Evolutionary conservation across 73 alveolate species (phyloP).

Genomic region (Tetrahymena borealis): DNA sequence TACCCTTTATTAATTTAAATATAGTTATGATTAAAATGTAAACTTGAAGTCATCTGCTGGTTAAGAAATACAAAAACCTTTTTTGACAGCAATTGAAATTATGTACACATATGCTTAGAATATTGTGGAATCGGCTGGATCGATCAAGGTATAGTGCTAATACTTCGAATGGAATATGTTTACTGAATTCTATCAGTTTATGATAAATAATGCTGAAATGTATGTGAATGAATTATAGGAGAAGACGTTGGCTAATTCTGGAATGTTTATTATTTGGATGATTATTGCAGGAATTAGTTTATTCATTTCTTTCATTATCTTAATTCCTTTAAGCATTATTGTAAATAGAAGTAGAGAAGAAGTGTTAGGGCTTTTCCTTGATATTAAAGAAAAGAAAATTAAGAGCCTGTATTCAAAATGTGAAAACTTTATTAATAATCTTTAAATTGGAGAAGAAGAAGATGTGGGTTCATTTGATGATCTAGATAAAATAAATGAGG

Average conservation of each 20-base stretch:
- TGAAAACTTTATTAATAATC: constrained; percentile 32
- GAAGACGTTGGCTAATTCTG: not conserved
- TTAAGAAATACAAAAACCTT: not conserved
- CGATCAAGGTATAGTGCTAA: not conserved
- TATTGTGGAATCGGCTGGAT: not conserved
- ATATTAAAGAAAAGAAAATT: constrained; percentile 33
- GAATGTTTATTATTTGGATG: not conserved
- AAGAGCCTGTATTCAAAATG: constrained; percentile 24
- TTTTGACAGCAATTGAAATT: not conserved
- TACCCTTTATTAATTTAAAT: no score
- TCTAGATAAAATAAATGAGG: constrained; percentile 24
- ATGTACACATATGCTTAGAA: not conserved
- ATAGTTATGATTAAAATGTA: not conserved
- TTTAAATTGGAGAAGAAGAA: constrained; percentile 42
- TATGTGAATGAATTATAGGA: not conserved
- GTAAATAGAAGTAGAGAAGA: constrained; percentile 32
- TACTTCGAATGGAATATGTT: not conserved
- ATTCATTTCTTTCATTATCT: not conserved
- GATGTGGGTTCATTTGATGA: constrained; percentile 38
- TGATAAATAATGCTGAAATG: not conserved
- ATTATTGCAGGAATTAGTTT: not conserved
- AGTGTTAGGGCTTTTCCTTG: constrained; percentile 24
- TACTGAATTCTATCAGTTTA: not conserved
- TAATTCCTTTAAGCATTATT: not conserved
- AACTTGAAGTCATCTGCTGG: not conserved